Evolutionary conservation across 129 eudicot genomes (phyloP), one percentile per base, ranked within the genome.

Genomic region (Glebionis coronaria): DNA sequence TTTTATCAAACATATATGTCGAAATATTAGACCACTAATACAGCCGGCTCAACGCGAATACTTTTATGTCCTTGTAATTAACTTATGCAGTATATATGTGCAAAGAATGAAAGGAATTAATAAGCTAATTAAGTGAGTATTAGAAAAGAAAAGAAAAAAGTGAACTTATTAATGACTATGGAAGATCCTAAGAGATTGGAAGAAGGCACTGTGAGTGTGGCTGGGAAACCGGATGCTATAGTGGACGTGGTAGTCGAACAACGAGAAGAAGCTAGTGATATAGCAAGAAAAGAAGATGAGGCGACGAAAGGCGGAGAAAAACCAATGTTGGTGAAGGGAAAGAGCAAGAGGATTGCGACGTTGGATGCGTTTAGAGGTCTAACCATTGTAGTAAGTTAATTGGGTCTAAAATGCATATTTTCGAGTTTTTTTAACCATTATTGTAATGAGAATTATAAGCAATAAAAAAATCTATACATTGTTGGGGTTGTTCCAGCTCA

Each of bases 301-400:
- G 57, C 56, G 51, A 25, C 15, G 2, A 63, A 57, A 14, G 73
- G 62, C 8, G 76, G 50, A 45, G 69, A 69, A 58, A 79, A 74
- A 23, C 66, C 68, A 68, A 7, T 44, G 53, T 7, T 50, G 54
- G 16, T 71, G 63, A 80, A 78, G 65, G 82, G 78, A 52, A 78
- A 80, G 79, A 83, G 70, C 49, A 86, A 83, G 76, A 78, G 94
- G 76, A 58, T 86, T 73, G 94, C 94, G 2, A 83, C 94, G 27
- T 78, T 86, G 62, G 94, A 86, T 65, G 86, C 84, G 21, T 86
- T 86, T 45, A 70, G 94, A 62, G 94, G 94, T n/a, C 80, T 86
- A 65, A 86, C 94, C 2, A 78, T 86, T 53, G 94, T 83, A 73
- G 94, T 86, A 83, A 60, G 81, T 67, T 23, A 23, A 23, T 23